Evolutionary conservation across 495 filamentous ascomycete species (phyloP), one percentile per base, ranked within the genome.

Genomic region (Cryomyces antarcticus): DNA sequence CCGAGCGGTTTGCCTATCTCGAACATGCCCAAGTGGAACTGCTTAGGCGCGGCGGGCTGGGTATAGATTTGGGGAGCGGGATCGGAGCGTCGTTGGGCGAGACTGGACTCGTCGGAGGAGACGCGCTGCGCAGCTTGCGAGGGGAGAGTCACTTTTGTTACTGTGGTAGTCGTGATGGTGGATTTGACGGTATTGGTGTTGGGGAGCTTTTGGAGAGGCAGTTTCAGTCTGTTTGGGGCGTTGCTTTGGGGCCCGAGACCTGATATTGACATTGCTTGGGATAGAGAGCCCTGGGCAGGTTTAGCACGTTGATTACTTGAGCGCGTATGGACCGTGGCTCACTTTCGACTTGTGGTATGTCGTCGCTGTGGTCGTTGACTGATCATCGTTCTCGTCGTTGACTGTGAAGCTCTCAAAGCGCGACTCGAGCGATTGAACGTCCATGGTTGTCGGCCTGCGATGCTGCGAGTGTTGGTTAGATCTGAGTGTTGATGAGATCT

Each of bases 1-100:
- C 89, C 89, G 5, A 97, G 66, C 3, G 89, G 92, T 39, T 87
- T 82, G 7, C 89, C 89, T 51, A 97, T 96, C 54, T 97, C 89
- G 54, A 97, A 97, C 89, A 97, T 96, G 57, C 88, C 86, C 2
- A 97, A 77, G 49, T 95, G 85, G 57, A 89, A 82, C 41, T 85
- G 71, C 51, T 80, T 88, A 3, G 77, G 73, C 38, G 66, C 46
- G 10, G 53, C 27, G 39, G 74, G 62, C 53, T 82, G 73, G 41
- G 75, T 67, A 44, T 76, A 74, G 44, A 78, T 63, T 24, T 24
- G 17, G 2, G 17, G 17, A 24, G 68, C 53, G 0, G 30, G 38
- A 27, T 46, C 41, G 4, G 43, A 49, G 29, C 29, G 38, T 11
- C 39, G 28, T 47, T 48, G 45, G 34, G 24, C 31, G 35, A 63